Conservation (phyloP, 2,329 filamentous ascomycete genomes). For the Paecilomyces fulvus region DNA sequence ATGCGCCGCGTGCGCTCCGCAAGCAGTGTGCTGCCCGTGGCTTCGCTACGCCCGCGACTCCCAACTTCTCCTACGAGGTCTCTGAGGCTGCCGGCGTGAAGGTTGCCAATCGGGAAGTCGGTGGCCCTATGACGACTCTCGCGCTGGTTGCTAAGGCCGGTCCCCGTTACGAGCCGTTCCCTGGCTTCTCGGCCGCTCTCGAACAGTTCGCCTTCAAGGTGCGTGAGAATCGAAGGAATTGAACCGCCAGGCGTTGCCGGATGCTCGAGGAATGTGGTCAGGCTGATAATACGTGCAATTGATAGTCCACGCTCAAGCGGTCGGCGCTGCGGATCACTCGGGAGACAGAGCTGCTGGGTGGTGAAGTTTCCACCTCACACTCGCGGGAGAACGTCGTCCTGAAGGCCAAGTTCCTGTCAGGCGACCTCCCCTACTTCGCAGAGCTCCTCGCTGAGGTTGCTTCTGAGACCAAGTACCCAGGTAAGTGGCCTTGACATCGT, state of each 20-base stretch:
- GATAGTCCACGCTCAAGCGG: slow-evolving; percentile 74
- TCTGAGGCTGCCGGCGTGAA: slow-evolving; percentile 82
- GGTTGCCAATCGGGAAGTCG: slow-evolving; percentile 81
- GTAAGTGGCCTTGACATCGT: slow-evolving; percentile 33
- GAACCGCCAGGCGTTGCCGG: background rate
- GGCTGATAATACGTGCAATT: slow-evolving; percentile 13
- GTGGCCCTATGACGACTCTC: slow-evolving; percentile 81
- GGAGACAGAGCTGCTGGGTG: slow-evolving; percentile 91
- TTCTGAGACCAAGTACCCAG: slow-evolving; percentile 74
- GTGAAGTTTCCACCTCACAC: slow-evolving; percentile 78
- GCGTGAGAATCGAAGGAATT: slow-evolving; percentile 23
- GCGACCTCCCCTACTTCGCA: slow-evolving; percentile 94
- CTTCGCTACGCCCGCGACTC: slow-evolving; percentile 58
- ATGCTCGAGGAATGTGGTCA: background rate
- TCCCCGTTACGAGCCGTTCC: slow-evolving; percentile 82
- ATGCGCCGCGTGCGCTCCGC: slow-evolving; percentile 55
- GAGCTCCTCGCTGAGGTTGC: slow-evolving; percentile 92
- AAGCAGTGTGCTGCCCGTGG: slow-evolving; percentile 52
- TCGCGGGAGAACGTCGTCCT: slow-evolving; percentile 88
- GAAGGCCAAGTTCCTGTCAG: slow-evolving; percentile 87
- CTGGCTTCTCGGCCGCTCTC: slow-evolving; percentile 81
- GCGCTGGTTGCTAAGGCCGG: slow-evolving; percentile 90
- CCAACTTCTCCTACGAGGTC: slow-evolving; percentile 78
- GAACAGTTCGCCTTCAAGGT: slow-evolving; percentile 98
- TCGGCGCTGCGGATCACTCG: slow-evolving; percentile 87